Conservation (phyloP, 805 yeast species). For the Kodamaea leandrae region DNA sequence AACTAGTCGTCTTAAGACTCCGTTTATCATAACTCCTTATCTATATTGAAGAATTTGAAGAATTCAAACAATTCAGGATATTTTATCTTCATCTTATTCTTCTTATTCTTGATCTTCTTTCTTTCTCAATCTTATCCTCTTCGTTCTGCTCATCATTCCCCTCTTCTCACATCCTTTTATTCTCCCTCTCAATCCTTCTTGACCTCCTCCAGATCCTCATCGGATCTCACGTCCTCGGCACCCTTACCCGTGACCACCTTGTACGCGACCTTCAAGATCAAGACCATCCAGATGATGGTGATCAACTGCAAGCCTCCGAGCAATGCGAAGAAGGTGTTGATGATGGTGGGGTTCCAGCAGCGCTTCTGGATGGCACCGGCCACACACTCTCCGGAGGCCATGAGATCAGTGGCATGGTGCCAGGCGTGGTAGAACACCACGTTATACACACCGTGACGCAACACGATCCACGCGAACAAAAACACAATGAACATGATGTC, state of each 20-base stretch:
- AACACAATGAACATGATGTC: slow-evolving; percentile 69
- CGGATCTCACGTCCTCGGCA: slow-evolving; percentile 88
- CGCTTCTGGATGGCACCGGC: slow-evolving; percentile 34
- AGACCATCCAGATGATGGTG: slow-evolving; percentile 68
- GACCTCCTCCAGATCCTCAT: slow-evolving; percentile 45
- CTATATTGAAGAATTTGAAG: no score
- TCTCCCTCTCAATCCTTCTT: slow-evolving; percentile 1
- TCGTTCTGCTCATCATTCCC: not conserved
- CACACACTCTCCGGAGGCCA: slow-evolving; percentile 43
- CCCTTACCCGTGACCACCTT: slow-evolving; percentile 68
- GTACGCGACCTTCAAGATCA: slow-evolving; percentile 67
- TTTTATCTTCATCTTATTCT: not conserved
- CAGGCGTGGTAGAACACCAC: slow-evolving; percentile 61
- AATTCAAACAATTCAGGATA: no score
- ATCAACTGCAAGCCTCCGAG: slow-evolving; percentile 66
- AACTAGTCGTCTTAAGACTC: no score
- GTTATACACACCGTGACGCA: slow-evolving; percentile 74
- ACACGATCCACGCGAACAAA: slow-evolving; percentile 62
- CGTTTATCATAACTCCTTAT: no score
- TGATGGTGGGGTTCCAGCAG: slow-evolving; percentile 49
- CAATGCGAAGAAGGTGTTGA: slow-evolving; percentile 50
- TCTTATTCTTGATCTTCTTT: not conserved
- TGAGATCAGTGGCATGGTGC: slow-evolving; percentile 37
- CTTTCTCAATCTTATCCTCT: not conserved
- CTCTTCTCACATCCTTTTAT: slow-evolving; percentile 2